phyloP scores from a whole-genome alignment of 345 rosid genomes.

The Cardiospermum halicacabum region DNA sequence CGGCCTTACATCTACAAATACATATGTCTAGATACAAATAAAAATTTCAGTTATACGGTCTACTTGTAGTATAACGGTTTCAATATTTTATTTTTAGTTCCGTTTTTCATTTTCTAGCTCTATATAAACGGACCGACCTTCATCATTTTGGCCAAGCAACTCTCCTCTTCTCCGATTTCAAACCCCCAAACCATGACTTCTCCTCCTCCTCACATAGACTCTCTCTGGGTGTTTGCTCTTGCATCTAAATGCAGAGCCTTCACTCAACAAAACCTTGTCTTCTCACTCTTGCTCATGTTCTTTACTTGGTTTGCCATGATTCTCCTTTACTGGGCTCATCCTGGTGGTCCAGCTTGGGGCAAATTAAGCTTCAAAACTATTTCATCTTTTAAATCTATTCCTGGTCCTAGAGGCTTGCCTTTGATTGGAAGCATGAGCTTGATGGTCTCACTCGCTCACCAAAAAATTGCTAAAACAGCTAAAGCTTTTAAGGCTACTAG shows the following conservation, averaged over 20 bases:
- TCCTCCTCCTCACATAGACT: slow-evolving; percentile 40
- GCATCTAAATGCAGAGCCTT: slow-evolving; percentile 51
- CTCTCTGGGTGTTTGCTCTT: slow-evolving; percentile 45
- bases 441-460: slow-evolving; percentile 64
- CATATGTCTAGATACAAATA: not conserved
- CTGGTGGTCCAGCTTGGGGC: slow-evolving; percentile 85
- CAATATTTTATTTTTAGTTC: not conserved
- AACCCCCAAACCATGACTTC: slow-evolving; percentile 27
- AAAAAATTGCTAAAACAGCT: slow-evolving; percentile 38
- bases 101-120: not conserved
- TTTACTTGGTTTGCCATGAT: slow-evolving; percentile 31
- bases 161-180: slow-evolving; percentile 11
- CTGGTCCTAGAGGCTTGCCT: slow-evolving; percentile 74
- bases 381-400: slow-evolving; percentile 30
- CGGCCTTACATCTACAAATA: too few relatives aligned
- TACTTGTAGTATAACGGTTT: slow-evolving; percentile 4
- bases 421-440: slow-evolving; percentile 60
- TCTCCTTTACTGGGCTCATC: slow-evolving; percentile 50
- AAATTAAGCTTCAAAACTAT: slow-evolving; percentile 25
- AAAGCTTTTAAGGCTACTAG: slow-evolving; percentile 36
- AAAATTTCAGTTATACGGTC: slow-evolving; percentile 16
- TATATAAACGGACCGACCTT: slow-evolving; percentile 31
- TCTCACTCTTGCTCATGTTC: slow-evolving; percentile 34
- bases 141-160: slow-evolving; percentile 27
- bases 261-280: slow-evolving; percentile 33